Conservation (phyloP, 1,284 basidiomycete genomes). For the Cryptococcus deneoformans region DNA sequence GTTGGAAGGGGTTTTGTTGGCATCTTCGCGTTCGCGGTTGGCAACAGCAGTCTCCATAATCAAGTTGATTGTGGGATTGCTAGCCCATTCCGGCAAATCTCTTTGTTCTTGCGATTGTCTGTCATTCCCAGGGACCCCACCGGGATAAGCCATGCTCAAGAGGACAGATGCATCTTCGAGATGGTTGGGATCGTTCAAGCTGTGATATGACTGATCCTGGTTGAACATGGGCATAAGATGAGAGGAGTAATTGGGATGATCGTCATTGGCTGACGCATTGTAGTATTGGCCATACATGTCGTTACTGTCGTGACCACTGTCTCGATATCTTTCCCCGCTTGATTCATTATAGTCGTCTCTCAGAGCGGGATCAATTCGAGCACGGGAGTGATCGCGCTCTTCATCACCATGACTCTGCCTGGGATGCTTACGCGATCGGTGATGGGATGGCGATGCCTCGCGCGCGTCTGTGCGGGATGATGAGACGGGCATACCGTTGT, state of each 20-base stretch:
- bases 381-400: constrained; percentile 6
- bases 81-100: constrained; percentile 28
- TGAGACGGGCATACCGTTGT: constrained; percentile 43
- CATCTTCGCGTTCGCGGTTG: constrained; percentile 15
- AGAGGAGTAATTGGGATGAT: constrained; percentile 31
- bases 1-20: background rate
- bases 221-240: constrained; percentile 43
- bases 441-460: constrained; percentile 27
- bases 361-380: constrained; percentile 9
- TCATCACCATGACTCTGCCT: constrained; percentile 15
- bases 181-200: constrained; percentile 39
- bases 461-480: constrained; percentile 40
- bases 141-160: constrained; percentile 48
- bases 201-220: constrained; percentile 23
- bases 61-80: constrained; percentile 27
- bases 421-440: constrained; percentile 27
- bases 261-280: constrained; percentile 22
- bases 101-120: constrained; percentile 7
- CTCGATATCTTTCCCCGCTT: constrained; percentile 31
- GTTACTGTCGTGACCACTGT: constrained; percentile 24
- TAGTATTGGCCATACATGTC: constrained; percentile 31
- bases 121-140: constrained; percentile 24
- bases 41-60: constrained; percentile 24
- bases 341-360: constrained; percentile 4
- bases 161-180: constrained; percentile 49